A percentile compares a stretch with the other conserved stretches of the same genome.
Conservation (phyloP, 2,329 filamentous ascomycete species). For the Bretziella fagacearum region DNA sequence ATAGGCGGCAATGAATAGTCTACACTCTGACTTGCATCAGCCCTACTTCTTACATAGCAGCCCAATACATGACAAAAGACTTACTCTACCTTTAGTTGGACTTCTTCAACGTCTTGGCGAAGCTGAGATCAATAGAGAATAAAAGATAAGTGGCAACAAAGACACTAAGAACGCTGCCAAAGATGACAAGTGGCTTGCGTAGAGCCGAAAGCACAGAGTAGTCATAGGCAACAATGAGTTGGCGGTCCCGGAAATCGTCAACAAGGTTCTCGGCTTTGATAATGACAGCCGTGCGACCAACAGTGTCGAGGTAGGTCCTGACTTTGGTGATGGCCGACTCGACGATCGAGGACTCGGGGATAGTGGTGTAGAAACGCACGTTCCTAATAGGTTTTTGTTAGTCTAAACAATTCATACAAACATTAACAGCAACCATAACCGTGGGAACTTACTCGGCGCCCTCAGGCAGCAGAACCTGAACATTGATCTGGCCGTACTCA, state of each 20-base stretch:
- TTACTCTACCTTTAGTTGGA: slow-evolving; percentile 1
- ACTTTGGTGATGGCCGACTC: slow-evolving; percentile 44
- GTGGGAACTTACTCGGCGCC: slow-evolving; percentile 58
- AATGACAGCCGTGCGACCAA: slow-evolving; percentile 68
- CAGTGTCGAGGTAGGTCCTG: slow-evolving; percentile 83
- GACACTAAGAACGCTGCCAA: slow-evolving; percentile 52
- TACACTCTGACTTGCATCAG: no score
- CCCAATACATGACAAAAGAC: no score
- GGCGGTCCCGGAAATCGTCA: slow-evolving; percentile 72
- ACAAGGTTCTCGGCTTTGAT: slow-evolving; percentile 74
- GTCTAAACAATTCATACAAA: background rate
- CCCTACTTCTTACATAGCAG: no score
- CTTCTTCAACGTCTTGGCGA: slow-evolving; percentile 24
- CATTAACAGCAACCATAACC: no score
- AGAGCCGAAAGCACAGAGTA: slow-evolving; percentile 58
- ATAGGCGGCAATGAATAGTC: no score
- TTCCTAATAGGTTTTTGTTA: slow-evolving; percentile 38
- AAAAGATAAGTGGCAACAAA: slow-evolving; percentile 61
- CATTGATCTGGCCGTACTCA: slow-evolving; percentile 63
- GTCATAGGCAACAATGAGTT: slow-evolving; percentile 76
- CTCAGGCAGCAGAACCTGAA: slow-evolving; percentile 78
- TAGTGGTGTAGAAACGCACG: slow-evolving; percentile 55
- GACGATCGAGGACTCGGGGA: slow-evolving; percentile 47
- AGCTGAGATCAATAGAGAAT: slow-evolving; percentile 66
- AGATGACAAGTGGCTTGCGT: slow-evolving; percentile 74